Evolutionary conservation across 305 asterid species (phyloP).

Genomic region (Rubia balearica): DNA sequence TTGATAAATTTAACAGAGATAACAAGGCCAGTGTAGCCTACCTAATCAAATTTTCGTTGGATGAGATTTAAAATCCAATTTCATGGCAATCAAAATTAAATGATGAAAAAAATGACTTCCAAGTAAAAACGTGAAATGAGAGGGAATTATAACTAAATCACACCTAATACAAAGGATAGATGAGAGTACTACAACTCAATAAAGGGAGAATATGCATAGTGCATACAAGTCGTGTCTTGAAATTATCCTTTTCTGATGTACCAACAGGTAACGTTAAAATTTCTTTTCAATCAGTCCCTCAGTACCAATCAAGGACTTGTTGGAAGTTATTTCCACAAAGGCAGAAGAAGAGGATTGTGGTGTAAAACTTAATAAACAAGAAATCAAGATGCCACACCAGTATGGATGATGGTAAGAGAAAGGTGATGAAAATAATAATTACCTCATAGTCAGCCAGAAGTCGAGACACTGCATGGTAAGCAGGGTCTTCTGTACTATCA

Average conservation of each 20-base stretch:
- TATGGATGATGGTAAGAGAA: not conserved
- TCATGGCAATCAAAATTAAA: not conserved
- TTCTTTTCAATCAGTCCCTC: not conserved
- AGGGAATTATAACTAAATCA: not conserved
- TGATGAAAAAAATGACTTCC: not conserved
- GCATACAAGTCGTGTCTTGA: not conserved
- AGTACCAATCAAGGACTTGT: not conserved
- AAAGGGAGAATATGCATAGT: not conserved
- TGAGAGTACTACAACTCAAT: not conserved
- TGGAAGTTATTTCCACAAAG: not conserved
- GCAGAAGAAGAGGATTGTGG: not conserved
- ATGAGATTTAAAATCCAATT: not conserved
- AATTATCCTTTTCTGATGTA: conserved; percentile 1
- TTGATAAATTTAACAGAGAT: not conserved
- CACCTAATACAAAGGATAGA: not conserved
- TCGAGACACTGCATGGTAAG: conserved; percentile 71
- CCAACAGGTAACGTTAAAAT: not conserved
- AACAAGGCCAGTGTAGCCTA: not conserved
- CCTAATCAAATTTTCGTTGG: not conserved
- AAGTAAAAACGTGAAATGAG: not conserved
- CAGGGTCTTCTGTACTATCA: conserved; percentile 88
- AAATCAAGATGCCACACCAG: not conserved
- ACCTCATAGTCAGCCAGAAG: conserved; percentile 72
- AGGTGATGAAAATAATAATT: conserved; percentile 5
- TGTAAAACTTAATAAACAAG: not conserved